Evolutionary conservation across 2,329 filamentous ascomycete species (phyloP).

Genomic region (Seiridium unicorne): DNA sequence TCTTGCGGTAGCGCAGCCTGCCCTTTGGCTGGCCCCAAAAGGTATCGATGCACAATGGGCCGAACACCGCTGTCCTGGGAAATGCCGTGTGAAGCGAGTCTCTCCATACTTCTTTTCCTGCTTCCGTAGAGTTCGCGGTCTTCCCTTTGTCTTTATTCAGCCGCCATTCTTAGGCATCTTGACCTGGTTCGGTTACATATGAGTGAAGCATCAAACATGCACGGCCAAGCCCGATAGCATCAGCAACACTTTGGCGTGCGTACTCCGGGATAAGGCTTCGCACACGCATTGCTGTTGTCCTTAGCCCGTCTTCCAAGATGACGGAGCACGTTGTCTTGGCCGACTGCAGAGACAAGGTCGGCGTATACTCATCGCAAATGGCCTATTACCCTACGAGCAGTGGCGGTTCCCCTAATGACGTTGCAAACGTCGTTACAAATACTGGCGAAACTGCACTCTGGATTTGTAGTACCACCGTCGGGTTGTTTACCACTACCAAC

Average conservation of each 20-base stretch:
- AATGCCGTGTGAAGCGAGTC: neutral
- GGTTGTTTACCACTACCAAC: slow-evolving; percentile 21
- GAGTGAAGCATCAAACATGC: neutral
- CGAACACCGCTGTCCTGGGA: neutral
- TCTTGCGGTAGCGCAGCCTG: too few species aligned
- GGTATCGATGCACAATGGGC: neutral
- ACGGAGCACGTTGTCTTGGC: slow-evolving; percentile 24
- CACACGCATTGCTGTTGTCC: neutral
- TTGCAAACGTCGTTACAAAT: slow-evolving; percentile 19
- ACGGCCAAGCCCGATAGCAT: neutral
- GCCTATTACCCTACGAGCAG: slow-evolving; percentile 22
- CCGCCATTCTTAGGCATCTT: neutral
- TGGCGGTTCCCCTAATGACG: slow-evolving; percentile 17
- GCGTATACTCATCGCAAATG: slow-evolving; percentile 24
- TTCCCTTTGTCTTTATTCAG: neutral
- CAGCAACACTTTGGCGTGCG: neutral
- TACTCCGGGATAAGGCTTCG: neutral
- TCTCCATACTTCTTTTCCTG: neutral
- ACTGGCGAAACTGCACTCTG: slow-evolving; percentile 21
- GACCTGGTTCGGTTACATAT: neutral
- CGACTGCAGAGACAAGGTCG: slow-evolving; percentile 19
- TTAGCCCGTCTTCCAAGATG: neutral
- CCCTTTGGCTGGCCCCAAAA: too few species aligned
- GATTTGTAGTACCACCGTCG: slow-evolving; percentile 20
- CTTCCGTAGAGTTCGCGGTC: neutral